phyloP scores from a whole-genome alignment of 345 rosid species.

The Dipteronia dyeriana region DNA sequence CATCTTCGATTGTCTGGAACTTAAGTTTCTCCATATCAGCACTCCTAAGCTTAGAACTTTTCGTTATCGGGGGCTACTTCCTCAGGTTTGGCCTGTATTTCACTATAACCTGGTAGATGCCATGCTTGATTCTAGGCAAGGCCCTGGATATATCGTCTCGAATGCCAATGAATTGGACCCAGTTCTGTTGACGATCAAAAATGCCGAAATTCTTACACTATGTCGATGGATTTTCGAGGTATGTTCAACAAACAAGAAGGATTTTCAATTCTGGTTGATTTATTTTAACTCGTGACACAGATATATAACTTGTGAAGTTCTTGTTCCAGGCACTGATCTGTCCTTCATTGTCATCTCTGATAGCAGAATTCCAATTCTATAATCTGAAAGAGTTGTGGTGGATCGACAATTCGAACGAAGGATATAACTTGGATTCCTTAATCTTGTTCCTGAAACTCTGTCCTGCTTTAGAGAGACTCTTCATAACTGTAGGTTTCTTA shows the following conservation, averaged over 20 bases:
- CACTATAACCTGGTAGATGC: constrained; percentile 58
- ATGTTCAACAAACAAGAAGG: neutral
- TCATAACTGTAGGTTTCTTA: constrained; percentile 45
- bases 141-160: constrained; percentile 34
- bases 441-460: constrained; percentile 56
- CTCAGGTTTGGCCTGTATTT: constrained; percentile 45
- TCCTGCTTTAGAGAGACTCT: constrained; percentile 52
- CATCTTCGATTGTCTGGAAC: constrained; percentile 41
- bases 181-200: constrained; percentile 55
- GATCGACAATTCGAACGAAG: constrained; percentile 47
- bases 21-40: constrained; percentile 42
- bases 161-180: constrained; percentile 33
- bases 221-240: constrained; percentile 70
- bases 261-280: neutral
- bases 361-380: constrained; percentile 53
- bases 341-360: constrained; percentile 43
- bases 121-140: constrained; percentile 51
- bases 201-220: constrained; percentile 48
- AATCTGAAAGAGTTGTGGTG: constrained; percentile 57
- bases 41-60: constrained; percentile 44
- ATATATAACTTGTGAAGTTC: neutral
- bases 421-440: constrained; percentile 33
- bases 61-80: constrained; percentile 41
- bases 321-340: constrained; percentile 45
- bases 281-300: neutral